Evolutionary conservation across 2,329 filamentous ascomycete species (phyloP).

Genomic region (Colletotrichum plurivorum): DNA sequence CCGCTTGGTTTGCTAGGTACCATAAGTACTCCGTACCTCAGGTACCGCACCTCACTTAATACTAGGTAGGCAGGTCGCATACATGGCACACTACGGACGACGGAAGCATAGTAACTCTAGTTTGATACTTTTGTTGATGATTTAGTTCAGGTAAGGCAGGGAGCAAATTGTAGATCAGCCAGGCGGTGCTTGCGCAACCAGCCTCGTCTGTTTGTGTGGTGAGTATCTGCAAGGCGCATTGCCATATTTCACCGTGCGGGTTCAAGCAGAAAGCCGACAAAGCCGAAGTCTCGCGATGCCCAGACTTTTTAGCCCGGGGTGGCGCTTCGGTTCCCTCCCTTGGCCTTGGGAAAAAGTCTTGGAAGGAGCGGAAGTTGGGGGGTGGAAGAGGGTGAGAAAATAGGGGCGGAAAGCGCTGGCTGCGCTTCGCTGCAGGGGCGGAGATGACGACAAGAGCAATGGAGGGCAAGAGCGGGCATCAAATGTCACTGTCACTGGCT

Average conservation of each 20-base stretch:
- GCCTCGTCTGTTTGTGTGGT: neutral
- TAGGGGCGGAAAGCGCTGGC: slow-evolving; percentile 1
- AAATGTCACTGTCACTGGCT: neutral
- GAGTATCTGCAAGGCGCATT: slow-evolving; percentile 2
- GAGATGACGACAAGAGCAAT: slow-evolving; percentile 25
- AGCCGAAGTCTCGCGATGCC: slow-evolving; percentile 25
- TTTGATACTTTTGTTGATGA: slow-evolving; percentile 6
- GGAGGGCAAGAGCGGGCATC: neutral
- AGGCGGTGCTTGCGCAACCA: too few relatives aligned
- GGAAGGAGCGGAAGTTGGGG: slow-evolving; percentile 38
- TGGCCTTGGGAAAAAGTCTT: slow-evolving; percentile 24
- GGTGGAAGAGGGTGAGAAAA: slow-evolving; percentile 10
- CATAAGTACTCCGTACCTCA: too few relatives aligned
- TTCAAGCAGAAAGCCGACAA: slow-evolving; percentile 20
- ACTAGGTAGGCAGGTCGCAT: too few relatives aligned
- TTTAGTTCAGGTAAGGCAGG: slow-evolving; percentile 18
- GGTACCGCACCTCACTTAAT: too few relatives aligned
- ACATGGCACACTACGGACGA: too few relatives aligned
- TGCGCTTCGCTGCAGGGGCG: slow-evolving; percentile 17
- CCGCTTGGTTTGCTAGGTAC: too few relatives aligned
- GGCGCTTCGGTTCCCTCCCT: slow-evolving; percentile 34
- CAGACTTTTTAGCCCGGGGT: slow-evolving; percentile 1
- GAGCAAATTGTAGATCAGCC: neutral
- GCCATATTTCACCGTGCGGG: neutral
- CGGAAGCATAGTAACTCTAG: neutral